Evolutionary conservation across 169 alveolate genomes (phyloP), one percentile per base, ranked within the genome.

Genomic region (Plasmodium knowlesi): DNA sequence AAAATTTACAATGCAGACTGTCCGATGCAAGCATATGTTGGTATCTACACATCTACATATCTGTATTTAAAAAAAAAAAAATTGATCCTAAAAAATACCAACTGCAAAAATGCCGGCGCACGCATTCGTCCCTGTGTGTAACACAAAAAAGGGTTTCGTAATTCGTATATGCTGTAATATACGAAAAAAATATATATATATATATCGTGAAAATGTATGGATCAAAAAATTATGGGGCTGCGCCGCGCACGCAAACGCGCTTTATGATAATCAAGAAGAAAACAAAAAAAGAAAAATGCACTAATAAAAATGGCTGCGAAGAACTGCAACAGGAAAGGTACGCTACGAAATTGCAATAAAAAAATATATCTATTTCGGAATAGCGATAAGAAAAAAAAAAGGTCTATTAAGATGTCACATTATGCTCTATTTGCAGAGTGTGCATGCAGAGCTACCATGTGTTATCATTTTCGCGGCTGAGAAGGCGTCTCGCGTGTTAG

Each of bases 231-330:
- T 41, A 41, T 30, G 43, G 37, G 19, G 34, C 25, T 46, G 41
- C 71, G 61, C 22, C 61, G 19, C 22, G 22, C 22, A 50, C 22
- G 61, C 61, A 50, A 50, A 14, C 22, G 61, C 39, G 70, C 32
- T 37, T 50, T 82, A 82, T 14, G 74, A 30, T 82, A 53, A 82
- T 82, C 78, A 53, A 30, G 25, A 30, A n/a, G 19, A 8, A n/a
- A 53, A 82, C 67, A 82, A 82, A 82, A 50, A 82, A 54, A 81
- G 30, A 82, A 82, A 82, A 82, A 82, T 54, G 54, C 61, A 82
- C 61, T 32, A 50, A n/a, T 34, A 50, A 34, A 80, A 34, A 80
- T 19, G 37, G 37, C 37, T 25, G n/a, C 37, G 37, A 67, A 25
- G 22, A 67, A 6, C 61, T 50, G 76, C 30, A 67, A 67, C 22